phyloP scores from a whole-genome alignment of 1,284 basidiomycete species.

The Gastroboletus turbinatus region DNA sequence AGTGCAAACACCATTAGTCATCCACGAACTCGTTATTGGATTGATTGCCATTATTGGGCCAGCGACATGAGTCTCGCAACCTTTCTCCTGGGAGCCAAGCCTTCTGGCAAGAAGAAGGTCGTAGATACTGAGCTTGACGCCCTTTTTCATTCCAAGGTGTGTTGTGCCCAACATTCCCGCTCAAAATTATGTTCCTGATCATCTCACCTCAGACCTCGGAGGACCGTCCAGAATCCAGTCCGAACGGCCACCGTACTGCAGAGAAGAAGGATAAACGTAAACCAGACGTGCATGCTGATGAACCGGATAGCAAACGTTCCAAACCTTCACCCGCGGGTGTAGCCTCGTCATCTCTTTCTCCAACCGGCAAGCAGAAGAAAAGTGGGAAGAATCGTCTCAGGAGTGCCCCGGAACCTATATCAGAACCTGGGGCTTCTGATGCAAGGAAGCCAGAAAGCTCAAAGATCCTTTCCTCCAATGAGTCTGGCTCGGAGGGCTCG shows the following conservation, averaged over 20 bases:
- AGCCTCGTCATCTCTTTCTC: neutral
- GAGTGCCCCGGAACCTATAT: slow-evolving; percentile 7
- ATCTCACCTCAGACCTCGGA: slow-evolving; percentile 11
- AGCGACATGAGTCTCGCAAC: slow-evolving; percentile 30
- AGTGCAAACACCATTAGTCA: too few species aligned
- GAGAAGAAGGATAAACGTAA: slow-evolving; percentile 25
- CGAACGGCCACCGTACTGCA: neutral
- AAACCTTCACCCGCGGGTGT: slow-evolving; percentile 18
- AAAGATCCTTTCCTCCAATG: neutral
- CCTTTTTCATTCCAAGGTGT: slow-evolving; percentile 26
- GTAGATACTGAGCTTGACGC: slow-evolving; percentile 31
- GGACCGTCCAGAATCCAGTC: slow-evolving; percentile 2
- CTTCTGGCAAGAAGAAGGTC: slow-evolving; percentile 21
- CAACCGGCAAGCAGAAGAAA: slow-evolving; percentile 21
- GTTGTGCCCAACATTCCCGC: neutral
- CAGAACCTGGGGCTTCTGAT: slow-evolving; percentile 33
- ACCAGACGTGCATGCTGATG: slow-evolving; percentile 12
- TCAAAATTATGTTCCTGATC: neutral
- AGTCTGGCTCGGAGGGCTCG: slow-evolving; percentile 15
- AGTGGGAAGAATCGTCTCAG: slow-evolving; percentile 20
- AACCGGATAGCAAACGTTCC: slow-evolving; percentile 26
- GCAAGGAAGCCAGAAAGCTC: slow-evolving; percentile 24
- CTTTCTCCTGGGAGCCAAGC: slow-evolving; percentile 23
- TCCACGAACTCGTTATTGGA: neutral
- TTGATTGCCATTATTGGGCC: neutral